Conservation (phyloP, 2,329 filamentous ascomycete genomes). For the Colletotrichum siamense region DNA sequence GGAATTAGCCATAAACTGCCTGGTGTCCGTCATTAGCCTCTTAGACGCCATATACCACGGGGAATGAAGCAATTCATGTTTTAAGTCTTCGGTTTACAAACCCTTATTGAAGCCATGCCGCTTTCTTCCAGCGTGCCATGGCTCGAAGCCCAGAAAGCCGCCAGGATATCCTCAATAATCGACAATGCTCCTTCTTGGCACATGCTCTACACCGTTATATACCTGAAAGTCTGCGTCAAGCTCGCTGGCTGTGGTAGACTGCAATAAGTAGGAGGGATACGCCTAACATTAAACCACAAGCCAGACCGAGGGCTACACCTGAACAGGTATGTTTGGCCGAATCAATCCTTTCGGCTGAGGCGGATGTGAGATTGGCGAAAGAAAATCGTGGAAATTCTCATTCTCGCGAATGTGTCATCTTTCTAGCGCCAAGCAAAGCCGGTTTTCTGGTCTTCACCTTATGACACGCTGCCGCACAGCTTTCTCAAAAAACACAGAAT, state of each 20-base stretch:
- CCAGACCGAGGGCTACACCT: background rate
- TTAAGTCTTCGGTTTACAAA: background rate
- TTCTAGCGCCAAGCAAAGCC: background rate
- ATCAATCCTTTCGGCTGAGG: background rate
- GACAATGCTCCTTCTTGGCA: background rate
- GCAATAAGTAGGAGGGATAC: background rate
- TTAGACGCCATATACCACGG: background rate
- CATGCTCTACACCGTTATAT: background rate
- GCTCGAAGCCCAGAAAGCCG: background rate
- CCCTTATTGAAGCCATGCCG: background rate
- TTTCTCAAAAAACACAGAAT: background rate
- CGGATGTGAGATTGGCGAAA: background rate
- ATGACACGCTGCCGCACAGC: background rate
- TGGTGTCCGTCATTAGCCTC: background rate
- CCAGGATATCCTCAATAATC: background rate
- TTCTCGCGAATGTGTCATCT: background rate
- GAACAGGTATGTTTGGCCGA: background rate
- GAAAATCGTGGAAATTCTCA: background rate
- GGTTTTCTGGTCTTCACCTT: background rate
- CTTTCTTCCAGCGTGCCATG: background rate
- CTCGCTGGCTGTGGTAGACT: background rate
- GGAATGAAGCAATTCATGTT: background rate
- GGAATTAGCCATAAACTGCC: background rate
- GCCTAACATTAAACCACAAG: background rate
- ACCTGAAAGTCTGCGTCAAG: background rate